Evolutionary conservation across 805 yeast genomes (phyloP).

Genomic region (Candida mattraensis): DNA sequence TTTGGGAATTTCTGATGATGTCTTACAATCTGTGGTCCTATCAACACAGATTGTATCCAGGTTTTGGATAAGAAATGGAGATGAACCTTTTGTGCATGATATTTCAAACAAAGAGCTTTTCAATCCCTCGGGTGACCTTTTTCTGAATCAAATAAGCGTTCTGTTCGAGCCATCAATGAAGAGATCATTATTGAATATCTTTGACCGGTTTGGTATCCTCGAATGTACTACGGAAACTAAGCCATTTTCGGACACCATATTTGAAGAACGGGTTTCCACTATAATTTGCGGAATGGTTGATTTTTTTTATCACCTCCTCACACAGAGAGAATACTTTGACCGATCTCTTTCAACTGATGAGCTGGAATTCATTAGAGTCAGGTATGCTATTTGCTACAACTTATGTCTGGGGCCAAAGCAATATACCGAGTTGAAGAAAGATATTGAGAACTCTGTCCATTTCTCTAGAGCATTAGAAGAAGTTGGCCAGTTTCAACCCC

Average conservation of each 20-base stretch:
- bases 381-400: conserved; percentile 46
- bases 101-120: conserved; percentile 20
- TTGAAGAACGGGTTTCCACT: conserved; percentile 48
- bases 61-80: conserved; percentile 76
- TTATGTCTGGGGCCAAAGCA: conserved; percentile 53
- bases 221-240: conserved; percentile 16
- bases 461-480: conserved; percentile 56
- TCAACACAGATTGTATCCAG: conserved; percentile 62
- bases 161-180: conserved; percentile 38
- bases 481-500: conserved; percentile 59
- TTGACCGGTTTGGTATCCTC: conserved; percentile 58
- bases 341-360: conserved; percentile 17
- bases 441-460: conserved; percentile 34
- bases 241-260: conserved; percentile 37
- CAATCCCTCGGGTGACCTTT: conserved; percentile 41
- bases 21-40: conserved; percentile 60
- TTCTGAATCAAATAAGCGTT: conserved; percentile 44
- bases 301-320: conserved; percentile 46
- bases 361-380: conserved; percentile 27
- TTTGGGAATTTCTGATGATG: conserved; percentile 51
- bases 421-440: conserved; percentile 46
- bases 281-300: conserved; percentile 44
- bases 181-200: conserved; percentile 37
- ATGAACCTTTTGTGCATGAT: conserved; percentile 30
- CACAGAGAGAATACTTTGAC: conserved; percentile 31